Base-by-base conservation (phyloP, 176 grass and related monocot genomes). In the Hordeum marinum region DNA sequence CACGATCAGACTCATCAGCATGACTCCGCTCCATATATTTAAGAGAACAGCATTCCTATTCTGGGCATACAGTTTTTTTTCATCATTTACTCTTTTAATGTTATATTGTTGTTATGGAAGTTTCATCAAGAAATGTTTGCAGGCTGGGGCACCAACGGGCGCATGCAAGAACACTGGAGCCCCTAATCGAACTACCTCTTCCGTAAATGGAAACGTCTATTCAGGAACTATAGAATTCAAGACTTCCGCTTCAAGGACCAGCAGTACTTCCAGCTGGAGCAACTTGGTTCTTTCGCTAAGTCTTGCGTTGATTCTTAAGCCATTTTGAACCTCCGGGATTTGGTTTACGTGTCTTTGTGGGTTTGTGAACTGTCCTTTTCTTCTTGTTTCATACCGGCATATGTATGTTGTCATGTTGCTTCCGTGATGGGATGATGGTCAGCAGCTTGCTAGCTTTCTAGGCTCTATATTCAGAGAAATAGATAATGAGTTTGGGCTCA, bases 211-310 rank as follows among this genome's bases (percentile, higher is more conserved):
- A 82, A 90, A 72, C 43, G 76, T 92, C 63, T 89, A 90, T 88
- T 95, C 93, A 43, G 90, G 93, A 78, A 86, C 90, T 54, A 58
- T 92, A 88, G 88, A 95, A 80, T 92, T 95, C 85, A 90, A 84
- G 55, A 84, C 87, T 24, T 75, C 84, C 80, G 36, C 69, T 80
- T 87, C 90, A 61, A 74, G 39, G 75, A 68, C 43, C 67, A 86
- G 79, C 69, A 62, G 13, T 43, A 72, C 80, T 68, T 54, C 68
- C 36, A 24, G 48, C 63, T 58, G 17, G 58, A 52, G 66, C 68
- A 40, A 65, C 42, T 75, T 79, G 64, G 59, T 48, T 63, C 8
- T 83, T 82, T 45, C 86, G 57, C 58, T 82, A 24, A 76, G 75
- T 77, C 48, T 95, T 80, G 32, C 68, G 72, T 45, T 84, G 64